Evolutionary conservation across 208 protist species (phyloP), one percentile per base, ranked within the genome.

Genomic region (Trichomonas tenax): DNA sequence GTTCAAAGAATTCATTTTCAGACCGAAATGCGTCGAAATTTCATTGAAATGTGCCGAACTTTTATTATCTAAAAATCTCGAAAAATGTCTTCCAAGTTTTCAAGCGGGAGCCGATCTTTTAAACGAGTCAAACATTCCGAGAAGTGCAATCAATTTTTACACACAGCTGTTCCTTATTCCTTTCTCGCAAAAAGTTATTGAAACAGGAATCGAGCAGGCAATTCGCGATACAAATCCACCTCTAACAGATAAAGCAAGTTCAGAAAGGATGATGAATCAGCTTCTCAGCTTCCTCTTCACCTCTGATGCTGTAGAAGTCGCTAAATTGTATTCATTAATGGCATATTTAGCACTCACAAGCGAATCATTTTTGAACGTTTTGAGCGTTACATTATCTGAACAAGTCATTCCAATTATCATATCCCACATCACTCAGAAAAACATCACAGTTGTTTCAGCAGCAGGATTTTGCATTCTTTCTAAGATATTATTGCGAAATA

Each of bases 351-450:
- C 45, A 38, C 44, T 49, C 34, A 44, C 45, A 15, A 48, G 40
- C n/a, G 14, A 34, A 36, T 26, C 26, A 38, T 93, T 93, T 51
- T 34, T 72, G 21, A 34, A 23, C 0, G 86, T 44, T 17, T 49
- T 93, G 6, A 48, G 40, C 21, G 44, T 41, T 14, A 9, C 41
- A 34, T 36, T 93, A 17, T 41, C 44, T 40, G 41, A 41, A 38
- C 86, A 93, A 51, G 44, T 93, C n/a, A 44, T 93, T 44, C 86
- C 86, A 15, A 93, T 93, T 51, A 93, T 93, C 38, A 93, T 44
- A 1, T 93, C 86, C 14, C 17, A 23, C 38, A 40, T 93, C 38
- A 93, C 45, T 34, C 40, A 93, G 17, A 23, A 40, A 93, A 93
- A 34, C 38, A 48, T 44, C 44, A 41, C 40, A 34, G 10, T 23